These are phyloP conservation scores for Eurotiales sp. DNA, from an alignment of 2,329 filamentous ascomycete genomes.

Conservation along the genomic window DNA sequence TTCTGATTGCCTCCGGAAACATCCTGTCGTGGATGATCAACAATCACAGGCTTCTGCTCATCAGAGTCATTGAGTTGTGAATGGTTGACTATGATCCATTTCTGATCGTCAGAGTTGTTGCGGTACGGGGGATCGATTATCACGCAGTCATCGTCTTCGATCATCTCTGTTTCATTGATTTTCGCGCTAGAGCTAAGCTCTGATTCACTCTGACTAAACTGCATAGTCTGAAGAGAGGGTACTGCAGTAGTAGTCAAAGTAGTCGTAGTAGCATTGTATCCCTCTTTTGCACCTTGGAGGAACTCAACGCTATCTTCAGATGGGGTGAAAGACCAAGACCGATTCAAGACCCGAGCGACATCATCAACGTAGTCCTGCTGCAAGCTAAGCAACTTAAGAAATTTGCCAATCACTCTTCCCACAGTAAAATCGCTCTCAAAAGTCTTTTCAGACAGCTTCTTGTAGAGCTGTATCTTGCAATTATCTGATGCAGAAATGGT, in stretches of 20 bases:
- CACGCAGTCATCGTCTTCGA: background rate
- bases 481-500: background rate
- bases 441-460: background rate
- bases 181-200: too few species aligned
- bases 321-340: background rate
- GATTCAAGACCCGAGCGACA: background rate
- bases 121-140: background rate
- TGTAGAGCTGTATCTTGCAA: background rate
- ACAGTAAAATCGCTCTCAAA: conserved; percentile 5
- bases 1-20: background rate
- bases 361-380: background rate
- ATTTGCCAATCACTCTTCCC: conserved; percentile 5
- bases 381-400: background rate
- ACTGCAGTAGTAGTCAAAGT: too few species aligned
- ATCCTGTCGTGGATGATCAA: background rate
- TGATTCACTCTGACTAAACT: background rate
- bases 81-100: too few species aligned
- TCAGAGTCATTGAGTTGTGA: too few species aligned
- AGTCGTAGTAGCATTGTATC: background rate
- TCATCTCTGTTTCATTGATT: background rate
- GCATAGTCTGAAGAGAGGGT: too few species aligned
- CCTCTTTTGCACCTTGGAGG: background rate
- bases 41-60: too few species aligned
- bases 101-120: too few species aligned
- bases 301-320: background rate